phyloP scores from a whole-genome alignment of 345 rosid species.

The thale cress (Arabidopsis thaliana) region DNA sequence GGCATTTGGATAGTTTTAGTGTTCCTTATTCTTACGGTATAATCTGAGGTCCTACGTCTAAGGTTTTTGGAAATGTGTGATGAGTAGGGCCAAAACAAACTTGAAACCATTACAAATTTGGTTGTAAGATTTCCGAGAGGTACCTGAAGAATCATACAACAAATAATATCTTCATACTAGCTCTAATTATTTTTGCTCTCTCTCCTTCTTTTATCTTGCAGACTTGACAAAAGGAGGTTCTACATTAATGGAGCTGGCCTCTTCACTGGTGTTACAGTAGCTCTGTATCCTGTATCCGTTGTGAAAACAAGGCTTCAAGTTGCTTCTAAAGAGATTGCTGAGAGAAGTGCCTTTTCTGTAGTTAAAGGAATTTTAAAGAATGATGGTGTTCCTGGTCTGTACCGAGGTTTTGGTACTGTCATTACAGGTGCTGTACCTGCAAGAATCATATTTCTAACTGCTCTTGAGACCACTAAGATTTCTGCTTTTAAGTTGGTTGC shows the following conservation, averaged over 20 bases:
- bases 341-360: conserved; percentile 78
- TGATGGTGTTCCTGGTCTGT: conserved; percentile 94
- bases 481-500: conserved; percentile 76
- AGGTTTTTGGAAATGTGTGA: conserved; percentile 5
- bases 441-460: conserved; percentile 85
- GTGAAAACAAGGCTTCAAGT: conserved; percentile 95
- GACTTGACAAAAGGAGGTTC: conserved; percentile 93
- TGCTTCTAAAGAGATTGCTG: conserved; percentile 81
- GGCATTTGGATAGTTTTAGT: neutral
- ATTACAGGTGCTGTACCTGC: conserved; percentile 93
- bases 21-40: neutral
- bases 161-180: conserved; percentile 6
- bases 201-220: conserved; percentile 48
- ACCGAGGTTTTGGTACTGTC: conserved; percentile 95
- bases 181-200: neutral
- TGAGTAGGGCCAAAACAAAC: neutral
- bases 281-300: conserved; percentile 87
- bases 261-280: conserved; percentile 93
- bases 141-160: neutral
- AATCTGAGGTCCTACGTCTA: neutral
- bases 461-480: conserved; percentile 85
- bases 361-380: conserved; percentile 68
- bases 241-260: conserved; percentile 93
- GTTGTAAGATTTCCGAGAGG: neutral
- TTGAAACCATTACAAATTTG: neutral